Base-by-base conservation (phyloP, 2,329 filamentous ascomycete genomes). In the Coleophoma cylindrospora region DNA sequence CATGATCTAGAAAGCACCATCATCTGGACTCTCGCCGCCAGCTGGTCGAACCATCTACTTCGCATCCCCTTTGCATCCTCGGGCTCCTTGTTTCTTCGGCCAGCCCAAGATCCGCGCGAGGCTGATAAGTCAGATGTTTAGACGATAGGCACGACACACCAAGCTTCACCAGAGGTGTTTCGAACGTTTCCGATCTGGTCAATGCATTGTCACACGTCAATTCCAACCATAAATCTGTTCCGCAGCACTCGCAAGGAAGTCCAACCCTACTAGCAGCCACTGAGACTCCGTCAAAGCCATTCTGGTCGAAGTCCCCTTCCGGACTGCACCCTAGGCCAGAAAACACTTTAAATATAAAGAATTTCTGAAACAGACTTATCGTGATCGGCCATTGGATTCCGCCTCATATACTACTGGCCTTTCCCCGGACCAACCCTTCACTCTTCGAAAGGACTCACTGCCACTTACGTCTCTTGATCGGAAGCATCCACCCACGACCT, bases 181-280 rank as follows among this genome's bases (percentile, higher is more conserved):
- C 60, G 58, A 62, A 55, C 50, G 57, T 61, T 59, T 59, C 61
- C 54, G 55, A 57, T 58, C 53, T 58, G 55, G 63, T 66, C 61
- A 63, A 63, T 61, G 62, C 62, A 64, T 60, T 60, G 54, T 63
- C 57, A 55, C 55, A 61, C 50, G 51, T 61, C 56, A 52, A 60
- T 61, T 27, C 55, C 43, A 52, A 50, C 54, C 52, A 54, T 50
- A 58, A 59, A 49, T 51, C 53, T 58, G 54, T 53, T 47, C 44
- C 52, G 41, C 41, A 44, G 21, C 41, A 44, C 19, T 44, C 41
- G 41, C 41, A 44, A 44, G 19, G 41, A 27, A 44, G n/a, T 22
- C 15, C 21, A n/a, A 27, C 41, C 14, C 12, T 9, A 52, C 55
- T 57, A 62, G 60, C 52, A 54, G 48, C 33, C 45, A 49, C 51